Percentiles rank a stretch among this genome's conserved stretches.
These are phyloP conservation scores for Geotrichum phurueaensis DNA, from an alignment of 1,139 yeast species.

Conservation along the genomic window DNA sequence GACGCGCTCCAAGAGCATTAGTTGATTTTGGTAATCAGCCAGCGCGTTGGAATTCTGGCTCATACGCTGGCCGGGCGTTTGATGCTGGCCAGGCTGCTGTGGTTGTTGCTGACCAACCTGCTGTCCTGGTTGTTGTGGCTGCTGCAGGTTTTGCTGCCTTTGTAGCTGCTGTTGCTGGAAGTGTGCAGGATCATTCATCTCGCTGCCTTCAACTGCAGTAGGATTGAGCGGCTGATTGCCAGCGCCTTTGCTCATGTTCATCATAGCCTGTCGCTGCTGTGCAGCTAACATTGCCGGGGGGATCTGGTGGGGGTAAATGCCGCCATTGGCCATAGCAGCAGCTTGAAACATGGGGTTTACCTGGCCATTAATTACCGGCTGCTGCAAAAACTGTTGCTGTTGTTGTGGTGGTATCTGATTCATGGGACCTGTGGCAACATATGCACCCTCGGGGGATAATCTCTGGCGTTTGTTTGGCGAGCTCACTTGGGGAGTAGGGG, in stretches of 20 bases:
- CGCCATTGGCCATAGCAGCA: conserved; percentile 9
- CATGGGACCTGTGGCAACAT: conserved; percentile 17
- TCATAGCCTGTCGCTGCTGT: conserved; percentile 10
- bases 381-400: conserved; percentile 8
- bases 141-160: not conserved
- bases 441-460: conserved; percentile 36
- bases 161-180: conserved; percentile 8
- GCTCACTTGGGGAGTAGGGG: conserved; percentile 28
- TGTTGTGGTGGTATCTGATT: conserved; percentile 8
- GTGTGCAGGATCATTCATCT: not conserved
- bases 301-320: conserved; percentile 12
- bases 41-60: conserved; percentile 39
- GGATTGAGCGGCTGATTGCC: conserved; percentile 12
- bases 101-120: conserved; percentile 19
- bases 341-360: conserved; percentile 16
- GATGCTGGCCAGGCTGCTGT: not conserved
- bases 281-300: conserved; percentile 11
- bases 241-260: conserved; percentile 8
- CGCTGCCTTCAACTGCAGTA: not conserved
- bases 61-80: conserved; percentile 19
- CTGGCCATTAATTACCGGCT: conserved; percentile 15
- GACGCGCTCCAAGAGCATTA: conserved; percentile 65
- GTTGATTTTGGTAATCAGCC: conserved; percentile 71
- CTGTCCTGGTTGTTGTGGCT: conserved; percentile 18
- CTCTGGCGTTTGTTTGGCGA: conserved; percentile 38